These are phyloP conservation scores for Discostella stelligera DNA, from an alignment of 352 stramenopile genomes.

Conservation along the genomic window DNA sequence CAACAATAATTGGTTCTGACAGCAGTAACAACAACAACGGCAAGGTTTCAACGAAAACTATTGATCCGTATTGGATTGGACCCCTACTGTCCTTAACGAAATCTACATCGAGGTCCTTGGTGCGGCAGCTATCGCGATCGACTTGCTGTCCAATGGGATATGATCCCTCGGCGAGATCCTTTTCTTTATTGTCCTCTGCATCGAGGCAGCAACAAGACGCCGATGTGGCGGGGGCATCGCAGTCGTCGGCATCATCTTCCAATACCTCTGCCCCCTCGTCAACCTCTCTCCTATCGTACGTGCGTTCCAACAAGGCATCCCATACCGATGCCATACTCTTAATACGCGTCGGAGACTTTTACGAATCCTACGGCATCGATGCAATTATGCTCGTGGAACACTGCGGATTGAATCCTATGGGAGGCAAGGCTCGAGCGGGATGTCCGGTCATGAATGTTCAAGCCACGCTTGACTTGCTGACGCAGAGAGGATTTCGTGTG, in stretches of 20 bases:
- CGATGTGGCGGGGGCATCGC: not conserved
- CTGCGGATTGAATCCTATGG: conserved; percentile 86
- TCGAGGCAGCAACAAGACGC: not conserved
- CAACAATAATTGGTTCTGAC: conserved; percentile 2
- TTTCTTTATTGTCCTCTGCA: conserved; percentile 2
- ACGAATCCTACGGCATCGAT: conserved; percentile 86
- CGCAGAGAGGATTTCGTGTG: conserved; percentile 77
- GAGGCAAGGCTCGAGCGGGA: conserved; percentile 80
- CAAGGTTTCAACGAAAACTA: not conserved
- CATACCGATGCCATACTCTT: conserved; percentile 74
- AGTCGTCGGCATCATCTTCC: not conserved
- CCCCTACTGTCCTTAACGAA: conserved; percentile 55
- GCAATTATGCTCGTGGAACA: conserved; percentile 85
- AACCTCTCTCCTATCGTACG: conserved; percentile 57
- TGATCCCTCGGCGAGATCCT: conserved; percentile 53
- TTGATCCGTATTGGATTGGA: conserved; percentile 70
- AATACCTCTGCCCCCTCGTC: not conserved
- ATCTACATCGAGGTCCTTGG: conserved; percentile 52
- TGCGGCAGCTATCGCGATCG: conserved; percentile 56
- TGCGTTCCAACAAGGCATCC: conserved; percentile 61
- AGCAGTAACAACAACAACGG: not conserved
- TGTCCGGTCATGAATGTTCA: conserved; percentile 84
- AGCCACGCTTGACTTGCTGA: conserved; percentile 82
- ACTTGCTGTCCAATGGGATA: conserved; percentile 74
- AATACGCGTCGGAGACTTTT: conserved; percentile 85